Conservation (phyloP, 2,329 filamentous ascomycete species). For the Didymella segeticola region DNA sequence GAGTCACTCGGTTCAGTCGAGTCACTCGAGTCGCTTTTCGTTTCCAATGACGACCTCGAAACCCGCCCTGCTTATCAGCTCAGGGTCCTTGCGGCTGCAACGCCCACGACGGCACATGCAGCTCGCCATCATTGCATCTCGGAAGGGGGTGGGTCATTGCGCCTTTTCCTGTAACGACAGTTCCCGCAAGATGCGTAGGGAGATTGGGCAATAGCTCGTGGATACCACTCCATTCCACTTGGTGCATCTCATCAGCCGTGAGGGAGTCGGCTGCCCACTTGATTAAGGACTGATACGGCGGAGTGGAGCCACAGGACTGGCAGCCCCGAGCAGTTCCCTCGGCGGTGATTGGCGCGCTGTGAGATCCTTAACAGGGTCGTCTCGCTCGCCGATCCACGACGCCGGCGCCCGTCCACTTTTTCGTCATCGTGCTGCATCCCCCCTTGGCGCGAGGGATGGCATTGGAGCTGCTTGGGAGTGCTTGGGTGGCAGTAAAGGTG, state of each 20-base stretch:
- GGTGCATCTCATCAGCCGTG: conserved; percentile 16
- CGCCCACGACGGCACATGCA: conserved; percentile 23
- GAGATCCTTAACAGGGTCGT: conserved; percentile 26
- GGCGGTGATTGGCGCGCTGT: conserved; percentile 26
- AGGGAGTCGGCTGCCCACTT: conserved; percentile 23
- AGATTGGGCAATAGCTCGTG: conserved; percentile 21
- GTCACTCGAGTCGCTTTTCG: neutral
- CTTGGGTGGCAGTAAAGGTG: conserved; percentile 10
- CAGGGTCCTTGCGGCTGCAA: conserved; percentile 18
- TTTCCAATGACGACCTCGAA: conserved; percentile 3
- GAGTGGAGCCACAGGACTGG: conserved; percentile 11
- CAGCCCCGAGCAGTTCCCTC: conserved; percentile 8
- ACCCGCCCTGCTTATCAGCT: conserved; percentile 14
- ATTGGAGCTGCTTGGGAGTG: conserved; percentile 8
- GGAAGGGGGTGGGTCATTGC: conserved; percentile 27
- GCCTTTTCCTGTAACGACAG: conserved; percentile 33
- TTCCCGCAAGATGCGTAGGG: conserved; percentile 21
- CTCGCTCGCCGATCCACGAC: conserved; percentile 25
- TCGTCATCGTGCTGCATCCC: conserved; percentile 34
- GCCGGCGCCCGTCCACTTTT: conserved; percentile 11
- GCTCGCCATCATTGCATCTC: conserved; percentile 17
- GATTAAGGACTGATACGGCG: conserved; percentile 16
- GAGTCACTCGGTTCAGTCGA: neutral
- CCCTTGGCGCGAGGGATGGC: conserved; percentile 21
- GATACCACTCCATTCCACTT: conserved; percentile 21